phyloP scores from a whole-genome alignment of 2,329 filamentous ascomycete genomes.

The Gyromitra esculenta region DNA sequence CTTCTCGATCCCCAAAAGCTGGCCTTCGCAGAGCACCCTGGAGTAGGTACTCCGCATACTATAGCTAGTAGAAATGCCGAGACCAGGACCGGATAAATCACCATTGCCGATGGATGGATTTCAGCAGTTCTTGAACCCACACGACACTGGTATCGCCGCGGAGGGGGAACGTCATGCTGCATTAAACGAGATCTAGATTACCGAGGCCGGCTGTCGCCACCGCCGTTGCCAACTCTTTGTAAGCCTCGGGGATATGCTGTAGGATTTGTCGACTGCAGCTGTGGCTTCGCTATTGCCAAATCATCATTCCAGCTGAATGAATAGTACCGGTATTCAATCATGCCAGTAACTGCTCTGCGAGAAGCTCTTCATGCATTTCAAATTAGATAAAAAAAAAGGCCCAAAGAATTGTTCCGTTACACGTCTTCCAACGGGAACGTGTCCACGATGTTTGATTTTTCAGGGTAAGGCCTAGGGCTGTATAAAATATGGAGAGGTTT shows the following conservation, averaged over 20 bases:
- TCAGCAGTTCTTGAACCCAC: not conserved
- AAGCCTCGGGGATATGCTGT: not conserved
- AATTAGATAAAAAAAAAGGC: not conserved
- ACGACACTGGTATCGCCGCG: not conserved
- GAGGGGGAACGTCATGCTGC: not conserved
- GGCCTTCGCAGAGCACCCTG: too few species aligned
- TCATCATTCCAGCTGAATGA: not conserved
- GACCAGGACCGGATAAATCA: not conserved
- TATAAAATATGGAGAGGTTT: not conserved
- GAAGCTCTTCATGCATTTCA: not conserved
- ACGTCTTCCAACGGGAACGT: not conserved
- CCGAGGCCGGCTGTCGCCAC: constrained; percentile 26
- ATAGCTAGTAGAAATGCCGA: not conserved
- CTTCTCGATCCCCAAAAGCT: not conserved
- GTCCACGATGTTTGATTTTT: constrained; percentile 17
- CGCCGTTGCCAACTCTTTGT: not conserved
- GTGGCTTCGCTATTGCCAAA: not conserved
- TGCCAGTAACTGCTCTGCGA: not conserved
- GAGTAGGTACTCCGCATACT: too few species aligned
- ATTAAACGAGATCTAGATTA: constrained; percentile 38
- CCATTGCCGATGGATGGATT: not conserved
- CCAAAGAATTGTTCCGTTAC: not conserved
- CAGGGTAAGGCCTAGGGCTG: constrained; percentile 22
- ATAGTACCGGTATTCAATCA: not conserved
- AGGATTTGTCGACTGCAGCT: constrained; percentile 2